Percentiles rank a stretch among this genome's conserved stretches.
Evolutionary conservation across 495 filamentous ascomycete genomes (phyloP).

Genomic region (Aspergillus haitiensis): DNA sequence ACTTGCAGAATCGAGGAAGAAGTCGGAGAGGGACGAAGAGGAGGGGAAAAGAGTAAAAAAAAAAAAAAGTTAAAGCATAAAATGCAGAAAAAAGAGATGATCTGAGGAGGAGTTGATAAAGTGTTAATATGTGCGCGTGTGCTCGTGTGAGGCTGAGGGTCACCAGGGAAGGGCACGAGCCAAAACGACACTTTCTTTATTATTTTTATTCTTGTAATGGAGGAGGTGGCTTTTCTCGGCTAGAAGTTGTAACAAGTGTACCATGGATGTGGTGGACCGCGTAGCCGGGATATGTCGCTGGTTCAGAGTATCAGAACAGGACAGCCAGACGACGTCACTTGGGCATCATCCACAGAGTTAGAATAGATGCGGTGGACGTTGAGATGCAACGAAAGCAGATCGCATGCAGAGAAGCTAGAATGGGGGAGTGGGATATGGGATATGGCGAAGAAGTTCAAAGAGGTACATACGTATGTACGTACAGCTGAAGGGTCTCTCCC

Average conservation of each 20-base stretch:
- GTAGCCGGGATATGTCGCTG: constrained; percentile 15
- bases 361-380: background rate
- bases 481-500: no score
- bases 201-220: background rate
- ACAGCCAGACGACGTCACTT: constrained; percentile 14
- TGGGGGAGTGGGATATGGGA: no score
- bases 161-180: constrained; percentile 18
- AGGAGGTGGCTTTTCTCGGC: constrained; percentile 18
- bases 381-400: background rate
- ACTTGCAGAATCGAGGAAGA: no score
- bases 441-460: no score
- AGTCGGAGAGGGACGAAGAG: constrained; percentile 5
- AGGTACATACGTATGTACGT: no score
- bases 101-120: constrained; percentile 1
- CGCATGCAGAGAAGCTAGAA: no score
- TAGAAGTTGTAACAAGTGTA: constrained; percentile 23
- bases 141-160: constrained; percentile 16
- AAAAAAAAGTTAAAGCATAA: constrained; percentile 2
- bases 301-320: constrained; percentile 4
- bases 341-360: constrained; percentile 17
- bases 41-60: background rate
- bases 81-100: constrained; percentile 9
- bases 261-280: constrained; percentile 28
- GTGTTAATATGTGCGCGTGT: background rate
- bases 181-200: constrained; percentile 8